Evolutionary conservation across 225 moss, liverwort and hornwort genomes (phyloP).

Genomic region (Rhytidiadelphus loreus): DNA sequence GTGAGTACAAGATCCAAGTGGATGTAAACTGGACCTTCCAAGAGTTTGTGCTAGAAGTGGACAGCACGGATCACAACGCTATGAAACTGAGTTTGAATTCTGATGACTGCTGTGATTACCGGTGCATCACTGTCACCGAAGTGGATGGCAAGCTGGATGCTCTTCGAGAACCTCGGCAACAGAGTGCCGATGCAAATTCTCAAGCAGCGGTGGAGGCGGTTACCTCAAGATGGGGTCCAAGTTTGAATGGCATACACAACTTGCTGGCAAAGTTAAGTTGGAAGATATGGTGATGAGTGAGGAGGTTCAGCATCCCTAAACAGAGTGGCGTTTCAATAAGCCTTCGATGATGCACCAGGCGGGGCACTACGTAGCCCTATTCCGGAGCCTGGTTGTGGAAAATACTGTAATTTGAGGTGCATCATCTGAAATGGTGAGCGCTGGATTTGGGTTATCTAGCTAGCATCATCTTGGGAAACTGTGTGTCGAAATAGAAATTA

Average conservation of each 20-base stretch:
- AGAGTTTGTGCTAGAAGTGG: not conserved
- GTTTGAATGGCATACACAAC: not conserved
- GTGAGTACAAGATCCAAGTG: not conserved
- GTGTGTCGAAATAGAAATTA: not conserved
- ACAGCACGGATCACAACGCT: not conserved
- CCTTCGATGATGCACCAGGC: not conserved
- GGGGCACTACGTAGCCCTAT: not conserved
- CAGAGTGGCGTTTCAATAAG: not conserved
- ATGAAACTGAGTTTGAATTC: not conserved
- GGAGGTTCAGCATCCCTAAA: not conserved
- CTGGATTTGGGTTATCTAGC: not conserved
- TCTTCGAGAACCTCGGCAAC: not conserved
- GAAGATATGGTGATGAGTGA: not conserved
- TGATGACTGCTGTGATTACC: not conserved
- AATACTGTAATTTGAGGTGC: not conserved
- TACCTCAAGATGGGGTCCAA: not conserved
- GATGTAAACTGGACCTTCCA: not conserved
- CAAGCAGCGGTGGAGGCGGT: not conserved
- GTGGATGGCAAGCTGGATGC: not conserved
- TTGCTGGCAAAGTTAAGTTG: not conserved
- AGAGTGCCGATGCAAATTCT: not conserved
- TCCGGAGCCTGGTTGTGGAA: not conserved
- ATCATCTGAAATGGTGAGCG: not conserved
- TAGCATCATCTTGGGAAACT: not conserved
- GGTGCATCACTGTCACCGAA: not conserved